phyloP scores from a whole-genome alignment of 805 yeast species.

The Metahyphopichia silvanorum region DNA sequence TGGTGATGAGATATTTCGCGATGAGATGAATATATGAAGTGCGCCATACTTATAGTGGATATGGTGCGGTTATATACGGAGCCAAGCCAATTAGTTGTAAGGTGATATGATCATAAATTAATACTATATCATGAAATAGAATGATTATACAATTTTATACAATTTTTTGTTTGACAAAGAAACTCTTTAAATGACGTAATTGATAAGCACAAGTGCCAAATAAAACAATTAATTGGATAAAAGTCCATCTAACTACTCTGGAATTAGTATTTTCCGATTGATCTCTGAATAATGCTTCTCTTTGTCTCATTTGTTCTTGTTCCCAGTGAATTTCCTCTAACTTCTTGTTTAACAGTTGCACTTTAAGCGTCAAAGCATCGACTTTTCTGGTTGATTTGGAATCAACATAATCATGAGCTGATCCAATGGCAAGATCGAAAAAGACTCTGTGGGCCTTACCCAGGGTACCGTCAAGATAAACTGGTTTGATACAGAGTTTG shows the following conservation, averaged over 20 bases:
- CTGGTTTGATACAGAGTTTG: conserved; percentile 64
- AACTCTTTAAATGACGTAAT: conserved; percentile 69
- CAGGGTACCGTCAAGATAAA: conserved; percentile 67
- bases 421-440: conserved; percentile 71
- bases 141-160: too few species aligned
- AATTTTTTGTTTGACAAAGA: conserved; percentile 85
- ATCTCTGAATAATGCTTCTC: conserved; percentile 76
- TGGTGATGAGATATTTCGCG: too few species aligned
- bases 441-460: conserved; percentile 63
- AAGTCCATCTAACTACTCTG: conserved; percentile 69
- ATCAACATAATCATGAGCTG: conserved; percentile 58
- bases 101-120: too few species aligned
- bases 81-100: too few species aligned
- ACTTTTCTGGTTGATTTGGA: conserved; percentile 55
- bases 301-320: conserved; percentile 58
- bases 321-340: conserved; percentile 40
- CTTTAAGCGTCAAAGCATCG: conserved; percentile 35
- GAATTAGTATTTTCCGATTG: conserved; percentile 73
- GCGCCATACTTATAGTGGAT: background rate
- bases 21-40: background rate
- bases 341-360: conserved; percentile 37
- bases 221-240: conserved; percentile 67
- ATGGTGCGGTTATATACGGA: too few species aligned
- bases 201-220: conserved; percentile 72
- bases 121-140: too few species aligned